Evolutionary conservation across 2,329 filamentous ascomycete genomes (phyloP), one percentile per base, ranked within the genome.

Genomic region (Trichothecium sympodiale): DNA sequence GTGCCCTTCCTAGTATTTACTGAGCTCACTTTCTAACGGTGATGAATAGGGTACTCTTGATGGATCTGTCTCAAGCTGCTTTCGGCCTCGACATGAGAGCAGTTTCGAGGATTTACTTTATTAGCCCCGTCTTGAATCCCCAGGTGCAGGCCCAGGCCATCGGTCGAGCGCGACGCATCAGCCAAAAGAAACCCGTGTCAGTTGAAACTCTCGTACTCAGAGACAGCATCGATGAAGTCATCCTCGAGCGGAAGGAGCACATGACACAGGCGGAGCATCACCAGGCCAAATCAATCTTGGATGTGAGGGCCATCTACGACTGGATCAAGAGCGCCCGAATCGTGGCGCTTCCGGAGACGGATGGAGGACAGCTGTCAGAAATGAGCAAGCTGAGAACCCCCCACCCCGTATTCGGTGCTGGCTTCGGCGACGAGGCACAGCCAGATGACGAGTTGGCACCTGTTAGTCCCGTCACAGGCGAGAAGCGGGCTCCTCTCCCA

Each of bases 1-100:
- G 10, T 26, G 1, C n/a, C n/a, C n/a, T n/a, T n/a, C n/a, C n/a
- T n/a, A n/a, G n/a, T n/a, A n/a, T n/a, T n/a, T n/a, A n/a, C n/a
- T n/a, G n/a, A n/a, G n/a, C n/a, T n/a, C n/a, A n/a, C n/a, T n/a
- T n/a, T 27, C n/a, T 5, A 31, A 10, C 20, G 13, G 20, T 16
- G 14, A 15, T 25, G 10, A 14, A 36, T 31, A 64, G 84, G 5
- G 85, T 95, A 0, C 62, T 95, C 3, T 67, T 95, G 2, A 94
- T 95, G 81, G 87, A 94, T 50, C 73, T 95, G n/a, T 76, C 75
- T 2, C 85, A 91, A 51, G 88, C 88, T 20, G 85, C 88, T 0
- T 85, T 88, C 41, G 89, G 89, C 0, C 67, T 96, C 0, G 88
- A 95, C 51, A 77, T 95, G 55, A 79, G 78, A 35, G 77, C 75